These are phyloP conservation scores for Aschersonia sp. DNA, from an alignment of 2,329 filamentous ascomycete genomes.

Conservation along the genomic window DNA sequence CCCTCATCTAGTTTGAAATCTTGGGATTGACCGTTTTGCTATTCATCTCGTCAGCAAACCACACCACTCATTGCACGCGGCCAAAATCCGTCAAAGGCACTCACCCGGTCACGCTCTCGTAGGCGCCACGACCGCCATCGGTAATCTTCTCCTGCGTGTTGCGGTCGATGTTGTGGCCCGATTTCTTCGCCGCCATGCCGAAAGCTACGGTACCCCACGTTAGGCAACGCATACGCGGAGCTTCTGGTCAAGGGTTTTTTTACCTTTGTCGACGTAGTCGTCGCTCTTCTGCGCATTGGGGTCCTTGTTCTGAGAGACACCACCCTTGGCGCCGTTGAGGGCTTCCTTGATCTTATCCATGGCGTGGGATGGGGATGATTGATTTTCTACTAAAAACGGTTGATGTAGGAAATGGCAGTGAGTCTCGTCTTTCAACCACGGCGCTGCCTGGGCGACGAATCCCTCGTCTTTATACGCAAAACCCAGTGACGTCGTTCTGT, in stretches of 20 bases:
- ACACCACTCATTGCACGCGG: neutral
- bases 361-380: slow-evolving; percentile 3
- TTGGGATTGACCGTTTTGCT: slow-evolving; percentile 16
- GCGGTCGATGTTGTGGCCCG: slow-evolving; percentile 17
- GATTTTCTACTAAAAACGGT: too few species aligned
- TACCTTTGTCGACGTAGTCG: slow-evolving; percentile 26
- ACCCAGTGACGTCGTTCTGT: neutral
- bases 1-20: slow-evolving; percentile 17
- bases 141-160: slow-evolving; percentile 24
- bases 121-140: slow-evolving; percentile 18
- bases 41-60: neutral
- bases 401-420: too few species aligned
- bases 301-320: slow-evolving; percentile 6
- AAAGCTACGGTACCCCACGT: slow-evolving; percentile 12
- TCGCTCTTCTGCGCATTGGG: slow-evolving; percentile 9
- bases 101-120: slow-evolving; percentile 23
- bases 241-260: slow-evolving; percentile 1
- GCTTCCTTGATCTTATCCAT: slow-evolving; percentile 27
- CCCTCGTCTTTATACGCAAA: too few species aligned
- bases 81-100: slow-evolving; percentile 2
- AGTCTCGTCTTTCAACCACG: too few species aligned
- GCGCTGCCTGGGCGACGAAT: too few species aligned
- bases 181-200: slow-evolving; percentile 15
- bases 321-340: slow-evolving; percentile 8
- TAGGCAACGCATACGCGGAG: neutral